A percentile compares a stretch with the other conserved stretches of the same genome.
Conservation (phyloP, 805 yeast genomes). For the Naumovozyma dairenensis region DNA sequence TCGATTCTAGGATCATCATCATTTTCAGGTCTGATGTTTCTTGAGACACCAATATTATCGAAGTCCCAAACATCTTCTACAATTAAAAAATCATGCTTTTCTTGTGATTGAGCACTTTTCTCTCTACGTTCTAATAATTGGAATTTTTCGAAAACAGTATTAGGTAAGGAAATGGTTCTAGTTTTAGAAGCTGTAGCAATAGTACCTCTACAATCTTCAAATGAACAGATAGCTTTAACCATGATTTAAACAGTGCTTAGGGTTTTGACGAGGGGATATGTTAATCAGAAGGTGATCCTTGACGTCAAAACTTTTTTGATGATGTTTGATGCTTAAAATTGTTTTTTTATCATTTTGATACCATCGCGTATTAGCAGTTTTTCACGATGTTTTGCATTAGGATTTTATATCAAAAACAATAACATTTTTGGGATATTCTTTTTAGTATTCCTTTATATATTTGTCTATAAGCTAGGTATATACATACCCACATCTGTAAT, state of each 20-base stretch:
- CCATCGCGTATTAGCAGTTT: no score
- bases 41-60: constrained; percentile 69
- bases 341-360: no score
- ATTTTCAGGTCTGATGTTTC: constrained; percentile 20
- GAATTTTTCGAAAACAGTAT: constrained; percentile 8
- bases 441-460: no score
- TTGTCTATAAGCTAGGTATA: no score
- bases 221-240: constrained; percentile 19
- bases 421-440: no score
- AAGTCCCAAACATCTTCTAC: constrained; percentile 66
- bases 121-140: constrained; percentile 14
- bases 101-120: neutral
- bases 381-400: no score
- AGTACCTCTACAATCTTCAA: constrained; percentile 16
- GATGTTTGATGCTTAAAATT: no score
- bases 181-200: constrained; percentile 11
- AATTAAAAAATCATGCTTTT: constrained; percentile 29
- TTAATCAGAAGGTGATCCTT: no score
- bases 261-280: no score
- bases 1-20: constrained; percentile 6
- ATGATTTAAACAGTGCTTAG: constrained; percentile 6
- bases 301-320: no score
- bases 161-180: constrained; percentile 7
- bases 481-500: no score
- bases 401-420: no score